Percentiles rank a stretch among this genome's conserved stretches.
Evolutionary conservation across 2,329 filamentous ascomycete genomes (phyloP).

Genomic region (Aspergillus felis): DNA sequence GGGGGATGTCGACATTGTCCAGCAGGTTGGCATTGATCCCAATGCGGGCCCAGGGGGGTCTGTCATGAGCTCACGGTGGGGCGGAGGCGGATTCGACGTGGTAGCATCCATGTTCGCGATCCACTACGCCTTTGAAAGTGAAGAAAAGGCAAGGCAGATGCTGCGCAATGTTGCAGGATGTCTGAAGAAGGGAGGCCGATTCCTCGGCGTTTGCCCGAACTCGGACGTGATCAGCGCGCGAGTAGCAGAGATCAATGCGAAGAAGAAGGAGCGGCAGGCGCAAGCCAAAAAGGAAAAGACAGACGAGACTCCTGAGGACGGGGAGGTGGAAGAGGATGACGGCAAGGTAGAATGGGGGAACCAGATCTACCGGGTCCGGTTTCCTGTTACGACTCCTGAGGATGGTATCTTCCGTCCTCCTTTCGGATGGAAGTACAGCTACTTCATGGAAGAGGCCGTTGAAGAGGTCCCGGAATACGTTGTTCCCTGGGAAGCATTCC

Average conservation of each 20-base stretch:
- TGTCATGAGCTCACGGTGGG: slow-evolving; percentile 60
- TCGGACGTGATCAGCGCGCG: slow-evolving; percentile 80
- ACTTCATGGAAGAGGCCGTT: slow-evolving; percentile 92
- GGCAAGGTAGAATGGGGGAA: slow-evolving; percentile 82
- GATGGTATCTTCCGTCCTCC: slow-evolving; percentile 92
- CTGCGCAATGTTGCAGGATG: slow-evolving; percentile 85
- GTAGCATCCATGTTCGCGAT: slow-evolving; percentile 99
- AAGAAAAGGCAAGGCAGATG: slow-evolving; percentile 87
- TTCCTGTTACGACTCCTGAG: slow-evolving; percentile 74
- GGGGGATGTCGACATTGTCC: slow-evolving; percentile 74
- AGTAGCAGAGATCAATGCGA: slow-evolving; percentile 72
- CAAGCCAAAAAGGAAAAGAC: slow-evolving; percentile 39
- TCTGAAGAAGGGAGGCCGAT: slow-evolving; percentile 88
- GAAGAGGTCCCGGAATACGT: slow-evolving; percentile 97
- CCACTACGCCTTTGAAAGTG: slow-evolving; percentile 96
- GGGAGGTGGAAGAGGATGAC: slow-evolving; percentile 58
- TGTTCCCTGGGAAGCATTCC: slow-evolving; percentile 96
- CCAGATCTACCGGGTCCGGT: slow-evolving; percentile 83
- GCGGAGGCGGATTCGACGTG: slow-evolving; percentile 83
- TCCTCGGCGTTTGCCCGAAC: slow-evolving; percentile 95
- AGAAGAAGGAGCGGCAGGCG: slow-evolving; percentile 42
- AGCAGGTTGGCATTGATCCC: slow-evolving; percentile 80
- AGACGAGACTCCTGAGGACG: slow-evolving; percentile 38
- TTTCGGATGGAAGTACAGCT: slow-evolving; percentile 97
- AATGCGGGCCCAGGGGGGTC: slow-evolving; percentile 57